Conservation (phyloP, 805 yeast genomes). For the Metschnikowia santaceciliae region DNA sequence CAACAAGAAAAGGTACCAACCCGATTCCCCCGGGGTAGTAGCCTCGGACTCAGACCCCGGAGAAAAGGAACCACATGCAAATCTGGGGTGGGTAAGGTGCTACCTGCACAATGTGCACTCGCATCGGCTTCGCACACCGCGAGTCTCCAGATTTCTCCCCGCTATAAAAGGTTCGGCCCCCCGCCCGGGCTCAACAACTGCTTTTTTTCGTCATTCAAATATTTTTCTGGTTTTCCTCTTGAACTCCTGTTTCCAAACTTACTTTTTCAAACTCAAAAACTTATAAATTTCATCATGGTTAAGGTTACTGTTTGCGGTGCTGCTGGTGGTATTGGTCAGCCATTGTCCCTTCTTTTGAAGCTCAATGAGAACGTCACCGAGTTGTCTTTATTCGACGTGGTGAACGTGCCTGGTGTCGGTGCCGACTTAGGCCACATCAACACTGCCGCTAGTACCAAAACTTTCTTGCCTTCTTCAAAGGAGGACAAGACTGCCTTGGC, state of each 20-base stretch:
- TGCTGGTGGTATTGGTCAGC: constrained; percentile 94
- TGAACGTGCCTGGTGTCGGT: constrained; percentile 80
- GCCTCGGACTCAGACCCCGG: constrained; percentile 4
- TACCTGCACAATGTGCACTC: constrained; percentile 1
- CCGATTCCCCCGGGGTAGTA: neutral
- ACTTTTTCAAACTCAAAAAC: neutral
- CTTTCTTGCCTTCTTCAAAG: constrained; percentile 56
- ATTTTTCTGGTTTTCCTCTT: neutral
- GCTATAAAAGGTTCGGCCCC: constrained; percentile 8
- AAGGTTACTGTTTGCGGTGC: constrained; percentile 90
- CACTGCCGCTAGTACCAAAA: constrained; percentile 57
- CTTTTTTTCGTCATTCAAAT: neutral
- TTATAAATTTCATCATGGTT: constrained; percentile 27
- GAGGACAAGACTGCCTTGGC: constrained; percentile 46
- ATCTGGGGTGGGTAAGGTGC: constrained; percentile 11
- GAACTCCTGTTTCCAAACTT: neutral
- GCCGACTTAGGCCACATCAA: constrained; percentile 84
- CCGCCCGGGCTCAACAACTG: neutral
- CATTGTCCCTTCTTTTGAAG: constrained; percentile 76
- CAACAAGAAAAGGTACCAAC: neutral
- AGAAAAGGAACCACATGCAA: constrained; percentile 14
- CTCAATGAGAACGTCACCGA: constrained; percentile 58
- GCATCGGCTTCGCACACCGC: neutral
- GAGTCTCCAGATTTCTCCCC: constrained; percentile 8
- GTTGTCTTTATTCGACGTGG: constrained; percentile 80